Percentiles rank a stretch among this genome's conserved stretches.
These are phyloP conservation scores for Leptoxyphium fumago DNA, from an alignment of 2,329 filamentous ascomycete genomes.

Conservation along the genomic window DNA sequence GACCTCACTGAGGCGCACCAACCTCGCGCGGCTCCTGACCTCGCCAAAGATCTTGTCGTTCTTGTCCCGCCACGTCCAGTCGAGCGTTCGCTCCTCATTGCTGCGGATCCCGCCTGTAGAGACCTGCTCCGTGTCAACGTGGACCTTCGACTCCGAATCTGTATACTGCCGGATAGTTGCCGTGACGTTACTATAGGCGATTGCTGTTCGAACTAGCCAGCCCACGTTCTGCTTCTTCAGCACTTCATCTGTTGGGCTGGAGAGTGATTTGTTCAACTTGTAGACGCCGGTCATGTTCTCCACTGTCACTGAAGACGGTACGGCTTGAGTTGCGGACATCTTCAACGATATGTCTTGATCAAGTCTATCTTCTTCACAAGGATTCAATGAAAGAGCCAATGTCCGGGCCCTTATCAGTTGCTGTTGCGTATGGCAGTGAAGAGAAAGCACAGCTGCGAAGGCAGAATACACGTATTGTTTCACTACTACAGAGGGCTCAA, in stretches of 20 bases:
- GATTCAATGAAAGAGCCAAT: too few relatives aligned
- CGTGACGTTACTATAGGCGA: conserved; percentile 54
- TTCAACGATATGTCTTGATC: too few relatives aligned
- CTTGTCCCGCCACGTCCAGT: conserved; percentile 50
- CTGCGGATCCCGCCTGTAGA: conserved; percentile 58
- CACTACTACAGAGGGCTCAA: too few relatives aligned
- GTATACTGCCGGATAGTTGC: conserved; percentile 42
- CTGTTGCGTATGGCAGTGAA: too few relatives aligned
- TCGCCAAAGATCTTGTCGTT: conserved; percentile 67
- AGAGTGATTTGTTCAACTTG: conserved; percentile 62
- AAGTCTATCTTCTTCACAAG: too few relatives aligned
- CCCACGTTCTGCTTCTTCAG: conserved; percentile 44
- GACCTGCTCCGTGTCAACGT: conserved; percentile 60
- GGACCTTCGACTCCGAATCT: conserved; percentile 34
- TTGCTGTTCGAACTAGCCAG: conserved; percentile 31
- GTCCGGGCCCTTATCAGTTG: too few relatives aligned
- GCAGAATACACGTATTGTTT: too few relatives aligned
- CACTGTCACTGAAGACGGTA: conserved; percentile 50
- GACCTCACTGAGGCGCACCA: conserved; percentile 42
- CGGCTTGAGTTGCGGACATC: conserved; percentile 45
- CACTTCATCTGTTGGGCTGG: conserved; percentile 51
- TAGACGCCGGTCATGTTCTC: conserved; percentile 56
- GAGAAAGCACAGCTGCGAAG: too few relatives aligned
- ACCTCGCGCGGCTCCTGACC: conserved; percentile 45
- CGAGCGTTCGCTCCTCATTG: conserved; percentile 40